Evolutionary conservation across 768 basidiomycete species (phyloP).

Genomic region (Lactifluus hygrophoroides): DNA sequence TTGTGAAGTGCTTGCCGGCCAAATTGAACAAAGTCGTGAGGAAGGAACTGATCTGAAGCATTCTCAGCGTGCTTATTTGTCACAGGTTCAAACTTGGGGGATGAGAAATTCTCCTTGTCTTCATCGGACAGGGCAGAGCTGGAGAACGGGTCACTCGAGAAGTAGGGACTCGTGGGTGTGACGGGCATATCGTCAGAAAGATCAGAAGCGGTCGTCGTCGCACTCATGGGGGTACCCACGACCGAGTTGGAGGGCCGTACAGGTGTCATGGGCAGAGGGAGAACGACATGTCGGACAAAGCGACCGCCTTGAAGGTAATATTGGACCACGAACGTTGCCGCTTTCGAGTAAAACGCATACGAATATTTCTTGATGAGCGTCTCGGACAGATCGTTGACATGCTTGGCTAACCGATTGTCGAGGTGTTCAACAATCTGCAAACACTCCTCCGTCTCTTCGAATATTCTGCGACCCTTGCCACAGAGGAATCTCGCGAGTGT

Average conservation of each 20-base stretch:
- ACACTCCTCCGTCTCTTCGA: conserved; percentile 80
- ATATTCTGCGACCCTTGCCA: conserved; percentile 64
- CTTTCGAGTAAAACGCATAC: conserved; percentile 92
- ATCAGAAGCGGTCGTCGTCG: conserved; percentile 65
- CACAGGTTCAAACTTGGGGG: conserved; percentile 57
- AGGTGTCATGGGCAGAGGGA: conserved; percentile 60
- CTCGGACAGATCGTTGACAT: conserved; percentile 89
- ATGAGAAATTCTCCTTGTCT: conserved; percentile 71
- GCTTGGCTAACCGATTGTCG: conserved; percentile 77
- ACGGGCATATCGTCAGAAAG: conserved; percentile 76
- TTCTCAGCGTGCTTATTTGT: conserved; percentile 63
- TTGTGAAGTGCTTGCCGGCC: conserved; percentile 72
- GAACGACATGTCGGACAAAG: conserved; percentile 42
- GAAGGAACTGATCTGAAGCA: conserved; percentile 67
- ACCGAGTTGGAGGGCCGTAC: conserved; percentile 40
- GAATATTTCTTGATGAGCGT: conserved; percentile 98
- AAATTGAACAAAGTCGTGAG: conserved; percentile 74
- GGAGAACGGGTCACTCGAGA: conserved; percentile 42
- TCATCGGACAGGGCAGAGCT: conserved; percentile 56
- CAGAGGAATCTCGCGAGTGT: conserved; percentile 85
- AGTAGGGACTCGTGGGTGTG: conserved; percentile 68
- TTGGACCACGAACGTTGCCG: conserved; percentile 87
- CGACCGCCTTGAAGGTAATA: conserved; percentile 87
- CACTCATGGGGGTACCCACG: conserved; percentile 66
- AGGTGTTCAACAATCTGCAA: conserved; percentile 78